Base-by-base conservation (phyloP, 805 yeast species). In the Zygosaccharomyces bisporus region DNA sequence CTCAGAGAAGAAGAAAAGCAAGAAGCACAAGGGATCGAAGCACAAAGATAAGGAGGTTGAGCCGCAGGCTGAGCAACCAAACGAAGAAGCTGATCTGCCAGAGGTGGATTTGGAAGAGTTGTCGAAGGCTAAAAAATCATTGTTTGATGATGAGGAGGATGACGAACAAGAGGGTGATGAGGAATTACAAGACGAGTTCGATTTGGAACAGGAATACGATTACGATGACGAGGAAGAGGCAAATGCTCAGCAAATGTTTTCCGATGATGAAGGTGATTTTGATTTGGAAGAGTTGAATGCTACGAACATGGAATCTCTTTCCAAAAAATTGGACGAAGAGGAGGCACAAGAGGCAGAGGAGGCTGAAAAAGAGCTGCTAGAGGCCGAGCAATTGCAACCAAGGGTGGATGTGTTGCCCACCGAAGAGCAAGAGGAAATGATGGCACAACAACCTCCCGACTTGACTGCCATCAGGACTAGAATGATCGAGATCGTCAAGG, bases 401-500 rank as follows among this genome's bases (percentile, higher is more conserved):
- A 73, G 86, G 64, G 93, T 95, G 18, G 72, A 78, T 55, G 75
- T 88, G 23, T 73, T 89, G 49, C 96, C 96, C 30, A 71, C 83
- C 2, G 79, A 68, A 19, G 83, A 74, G 51, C 87, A 81, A 59
- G 85, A 81, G 56, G 75, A 70, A 44, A 76, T 74, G 43, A 74
- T 72, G 52, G 71, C 71, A 23, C 66, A 70, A 44, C 75, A 73
- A 12, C 83, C 88, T 36, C 80, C 81, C 54, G 95, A 89, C 63
- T 74, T 90, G 39, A 86, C 89, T 6, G 73, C 86, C 56, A 76
- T 86, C 6, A 81, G 98, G 68, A 87, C 96, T 14, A 81, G 99
- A 70, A 91, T 93, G 85, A 80, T 91, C 55, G 99, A 93, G 70
- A 79, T 95, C 51, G 91, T 90, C 40, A 90, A 90, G 64, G 96